These are phyloP conservation scores for Macrophomina tecta DNA, from an alignment of 2,329 filamentous ascomycete species.

Conservation along the genomic window DNA sequence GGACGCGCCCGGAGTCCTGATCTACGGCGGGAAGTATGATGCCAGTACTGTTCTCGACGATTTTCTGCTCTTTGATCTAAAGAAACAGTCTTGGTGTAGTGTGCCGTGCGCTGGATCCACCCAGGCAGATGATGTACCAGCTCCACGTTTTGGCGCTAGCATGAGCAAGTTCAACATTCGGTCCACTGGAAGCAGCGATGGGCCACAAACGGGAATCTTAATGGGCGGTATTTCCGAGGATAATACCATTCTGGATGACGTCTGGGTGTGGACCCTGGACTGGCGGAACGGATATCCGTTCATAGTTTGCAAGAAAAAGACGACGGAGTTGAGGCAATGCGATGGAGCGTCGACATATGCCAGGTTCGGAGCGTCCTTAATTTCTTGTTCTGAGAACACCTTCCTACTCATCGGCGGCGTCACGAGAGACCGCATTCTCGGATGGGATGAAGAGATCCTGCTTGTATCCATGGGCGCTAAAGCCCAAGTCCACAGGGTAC, in stretches of 20 bases:
- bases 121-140: slow-evolving; percentile 38
- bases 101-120: slow-evolving; percentile 31
- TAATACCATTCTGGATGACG: slow-evolving; percentile 66
- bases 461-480: slow-evolving; percentile 35
- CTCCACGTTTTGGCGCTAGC: slow-evolving; percentile 63
- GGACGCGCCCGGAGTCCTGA: slow-evolving; percentile 43
- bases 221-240: slow-evolving; percentile 73
- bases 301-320: background rate
- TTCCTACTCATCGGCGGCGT: slow-evolving; percentile 62
- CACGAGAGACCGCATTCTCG: slow-evolving; percentile 50
- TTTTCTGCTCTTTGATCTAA: slow-evolving; percentile 52
- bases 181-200: slow-evolving; percentile 31
- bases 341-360: slow-evolving; percentile 35
- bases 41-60: slow-evolving; percentile 37
- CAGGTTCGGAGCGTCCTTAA: slow-evolving; percentile 60
- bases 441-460: slow-evolving; percentile 61
- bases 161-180: slow-evolving; percentile 53
- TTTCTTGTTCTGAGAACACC: slow-evolving; percentile 40
- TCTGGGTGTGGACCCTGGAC: slow-evolving; percentile 66
- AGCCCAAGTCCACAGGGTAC: background rate
- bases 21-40: slow-evolving; percentile 51
- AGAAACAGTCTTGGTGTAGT: slow-evolving; percentile 56
- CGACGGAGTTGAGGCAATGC: background rate
- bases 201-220: slow-evolving; percentile 63
- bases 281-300: slow-evolving; percentile 40